A percentile compares a stretch with the other conserved stretches of the same genome.
Conservation (phyloP, 2,329 filamentous ascomycete genomes). For the Pseudogymnoascus sp. region DNA sequence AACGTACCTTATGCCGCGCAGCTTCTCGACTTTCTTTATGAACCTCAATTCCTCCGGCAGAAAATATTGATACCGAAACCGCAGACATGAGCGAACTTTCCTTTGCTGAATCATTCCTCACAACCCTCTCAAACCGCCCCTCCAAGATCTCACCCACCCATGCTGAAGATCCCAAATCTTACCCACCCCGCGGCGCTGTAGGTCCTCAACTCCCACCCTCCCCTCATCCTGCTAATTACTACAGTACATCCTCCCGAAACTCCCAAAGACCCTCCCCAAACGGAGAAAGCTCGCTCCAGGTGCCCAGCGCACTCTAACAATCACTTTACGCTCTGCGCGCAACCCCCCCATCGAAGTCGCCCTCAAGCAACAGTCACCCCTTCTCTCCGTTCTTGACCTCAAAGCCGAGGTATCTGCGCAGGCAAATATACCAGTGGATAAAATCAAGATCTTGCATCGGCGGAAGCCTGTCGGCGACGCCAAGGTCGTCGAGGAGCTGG, state of each 20-base stretch:
- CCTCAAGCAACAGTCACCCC: conserved; percentile 52
- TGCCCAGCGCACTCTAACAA: conserved; percentile 43
- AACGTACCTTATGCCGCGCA: background rate
- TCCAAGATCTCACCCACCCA: conserved; percentile 80
- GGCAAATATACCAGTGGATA: conserved; percentile 58
- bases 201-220: conserved; percentile 22
- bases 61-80: background rate
- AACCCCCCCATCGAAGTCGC: conserved; percentile 62
- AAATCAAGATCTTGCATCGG: conserved; percentile 77
- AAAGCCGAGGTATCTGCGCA: conserved; percentile 60
- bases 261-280: conserved; percentile 46
- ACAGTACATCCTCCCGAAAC: conserved; percentile 63
- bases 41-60: background rate
- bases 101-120: conserved; percentile 79
- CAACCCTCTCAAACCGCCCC: conserved; percentile 68
- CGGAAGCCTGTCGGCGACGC: conserved; percentile 77
- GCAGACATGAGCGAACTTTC: conserved; percentile 66
- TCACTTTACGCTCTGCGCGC: conserved; percentile 67
- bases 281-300: conserved; percentile 40
- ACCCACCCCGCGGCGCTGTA: conserved; percentile 71
- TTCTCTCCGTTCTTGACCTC: conserved; percentile 70
- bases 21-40: background rate
- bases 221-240: conserved; percentile 10
- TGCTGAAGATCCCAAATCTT: conserved; percentile 75
- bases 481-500: conserved; percentile 67